Evolutionary conservation across 345 rosid genomes (phyloP).

Genomic region (Eucalyptus curtisii): DNA sequence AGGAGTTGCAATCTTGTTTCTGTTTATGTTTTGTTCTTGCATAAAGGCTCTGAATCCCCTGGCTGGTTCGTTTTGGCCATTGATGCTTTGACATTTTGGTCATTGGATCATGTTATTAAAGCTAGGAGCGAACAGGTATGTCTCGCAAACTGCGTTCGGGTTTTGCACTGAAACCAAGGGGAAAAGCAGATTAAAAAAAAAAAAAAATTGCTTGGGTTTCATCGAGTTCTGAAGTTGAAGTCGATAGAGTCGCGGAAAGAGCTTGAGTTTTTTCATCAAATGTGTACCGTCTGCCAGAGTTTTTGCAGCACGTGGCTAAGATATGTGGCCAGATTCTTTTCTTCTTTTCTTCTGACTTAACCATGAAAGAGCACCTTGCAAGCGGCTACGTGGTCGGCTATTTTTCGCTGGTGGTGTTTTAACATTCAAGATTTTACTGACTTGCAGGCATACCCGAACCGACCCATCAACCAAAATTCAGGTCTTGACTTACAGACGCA

Average conservation of each 20-base stretch:
- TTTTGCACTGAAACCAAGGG: neutral
- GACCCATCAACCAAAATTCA: neutral
- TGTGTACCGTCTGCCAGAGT: neutral
- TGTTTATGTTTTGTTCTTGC: neutral
- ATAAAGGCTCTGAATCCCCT: neutral
- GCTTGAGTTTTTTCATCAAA: neutral
- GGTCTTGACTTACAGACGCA: neutral
- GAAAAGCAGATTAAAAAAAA: neutral
- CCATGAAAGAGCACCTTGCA: neutral
- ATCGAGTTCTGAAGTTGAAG: neutral
- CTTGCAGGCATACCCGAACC: neutral
- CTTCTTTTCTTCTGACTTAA: neutral
- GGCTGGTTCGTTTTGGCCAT: neutral
- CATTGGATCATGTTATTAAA: neutral
- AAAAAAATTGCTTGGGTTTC: neutral
- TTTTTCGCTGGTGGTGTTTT: neutral
- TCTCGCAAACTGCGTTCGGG: neutral
- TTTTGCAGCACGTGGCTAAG: neutral
- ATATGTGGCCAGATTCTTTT: neutral
- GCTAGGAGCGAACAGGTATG: neutral
- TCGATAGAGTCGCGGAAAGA: neutral
- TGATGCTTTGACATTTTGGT: neutral
- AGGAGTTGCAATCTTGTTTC: neutral
- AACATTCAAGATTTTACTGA: neutral
- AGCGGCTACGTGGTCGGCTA: neutral